Evolutionary conservation across 495 filamentous ascomycete genomes (phyloP).

Genomic region (Clohesyomyces aquaticus): DNA sequence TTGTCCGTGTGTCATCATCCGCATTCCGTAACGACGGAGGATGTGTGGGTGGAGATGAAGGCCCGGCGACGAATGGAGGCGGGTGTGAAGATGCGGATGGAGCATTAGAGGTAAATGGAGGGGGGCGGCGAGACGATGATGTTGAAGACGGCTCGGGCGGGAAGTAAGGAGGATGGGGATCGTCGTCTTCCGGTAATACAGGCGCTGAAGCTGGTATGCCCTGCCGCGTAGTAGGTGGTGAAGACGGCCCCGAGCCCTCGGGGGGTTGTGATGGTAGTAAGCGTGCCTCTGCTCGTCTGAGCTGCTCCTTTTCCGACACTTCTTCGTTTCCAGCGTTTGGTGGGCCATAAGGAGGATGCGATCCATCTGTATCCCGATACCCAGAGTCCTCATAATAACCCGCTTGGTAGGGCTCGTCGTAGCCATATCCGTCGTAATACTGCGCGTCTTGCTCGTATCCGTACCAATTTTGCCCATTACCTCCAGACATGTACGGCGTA

Average conservation of each 20-base stretch:
- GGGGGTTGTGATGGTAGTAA: conserved; percentile 49
- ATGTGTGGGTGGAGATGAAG: conserved; percentile 6
- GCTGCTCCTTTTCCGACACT: conserved; percentile 48
- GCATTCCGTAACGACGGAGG: too few relatives aligned
- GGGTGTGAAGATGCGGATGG: not conserved
- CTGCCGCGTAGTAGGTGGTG: conserved; percentile 12
- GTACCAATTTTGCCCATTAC: conserved; percentile 40
- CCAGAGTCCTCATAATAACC: conserved; percentile 25
- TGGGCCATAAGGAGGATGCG: not conserved
- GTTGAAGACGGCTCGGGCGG: conserved; percentile 23
- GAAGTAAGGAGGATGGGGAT: conserved; percentile 21
- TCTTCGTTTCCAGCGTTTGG: conserved; percentile 27
- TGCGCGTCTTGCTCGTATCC: conserved; percentile 48
- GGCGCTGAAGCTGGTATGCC: conserved; percentile 42
- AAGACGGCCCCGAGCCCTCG: conserved; percentile 14
- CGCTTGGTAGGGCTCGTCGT: conserved; percentile 16
- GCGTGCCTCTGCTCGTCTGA: conserved; percentile 46
- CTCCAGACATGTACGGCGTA: conserved; percentile 3
- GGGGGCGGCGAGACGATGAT: not conserved
- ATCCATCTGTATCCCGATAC: conserved; percentile 19
- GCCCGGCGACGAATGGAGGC: not conserved
- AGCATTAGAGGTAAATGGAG: not conserved
- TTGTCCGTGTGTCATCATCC: conserved; percentile 6
- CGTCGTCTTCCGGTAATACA: conserved; percentile 34
- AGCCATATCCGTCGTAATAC: conserved; percentile 34